Percentiles rank a stretch among this genome's conserved stretches.
These are phyloP conservation scores for Gossypium davidsonii DNA, from an alignment of 441 rosid genomes.

Conservation along the genomic window DNA sequence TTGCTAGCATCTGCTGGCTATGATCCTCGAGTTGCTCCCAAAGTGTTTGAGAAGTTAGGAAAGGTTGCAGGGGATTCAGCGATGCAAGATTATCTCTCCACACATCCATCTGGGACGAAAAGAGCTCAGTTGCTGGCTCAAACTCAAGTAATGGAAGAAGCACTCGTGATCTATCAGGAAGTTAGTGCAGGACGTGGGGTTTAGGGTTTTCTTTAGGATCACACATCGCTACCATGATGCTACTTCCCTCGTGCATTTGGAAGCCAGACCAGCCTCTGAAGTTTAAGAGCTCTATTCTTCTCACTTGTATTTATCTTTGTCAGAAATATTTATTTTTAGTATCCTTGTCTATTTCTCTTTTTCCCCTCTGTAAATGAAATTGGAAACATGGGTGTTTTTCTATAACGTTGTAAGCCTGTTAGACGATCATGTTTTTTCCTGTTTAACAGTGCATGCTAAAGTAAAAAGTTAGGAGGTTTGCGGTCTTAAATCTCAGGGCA, in stretches of 20 bases:
- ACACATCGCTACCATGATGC: neutral
- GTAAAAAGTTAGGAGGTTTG: neutral
- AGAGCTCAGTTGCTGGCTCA: constrained; percentile 64
- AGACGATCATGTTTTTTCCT: neutral
- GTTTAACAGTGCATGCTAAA: neutral
- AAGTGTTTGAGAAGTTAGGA: constrained; percentile 73
- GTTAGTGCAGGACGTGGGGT: constrained; percentile 48
- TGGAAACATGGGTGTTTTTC: neutral
- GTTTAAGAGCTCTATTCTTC: neutral
- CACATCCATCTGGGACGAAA: constrained; percentile 89
- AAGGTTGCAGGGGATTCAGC: constrained; percentile 42
- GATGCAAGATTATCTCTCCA: constrained; percentile 59
- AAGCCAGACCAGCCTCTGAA: neutral
- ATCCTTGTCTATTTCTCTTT: neutral
- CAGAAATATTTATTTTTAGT: neutral
- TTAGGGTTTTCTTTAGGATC: constrained; percentile 70
- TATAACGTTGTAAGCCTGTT: neutral
- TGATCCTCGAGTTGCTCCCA: constrained; percentile 79
- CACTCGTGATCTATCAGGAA: constrained; percentile 61
- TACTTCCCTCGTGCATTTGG: neutral
- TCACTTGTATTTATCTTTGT: neutral
- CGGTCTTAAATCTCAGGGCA: neutral
- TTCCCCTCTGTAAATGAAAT: neutral
- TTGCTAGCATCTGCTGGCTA: constrained; percentile 84
- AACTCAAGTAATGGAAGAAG: constrained; percentile 91